phyloP scores from a whole-genome alignment of 1,284 basidiomycete genomes.

The Naganishia albida region DNA sequence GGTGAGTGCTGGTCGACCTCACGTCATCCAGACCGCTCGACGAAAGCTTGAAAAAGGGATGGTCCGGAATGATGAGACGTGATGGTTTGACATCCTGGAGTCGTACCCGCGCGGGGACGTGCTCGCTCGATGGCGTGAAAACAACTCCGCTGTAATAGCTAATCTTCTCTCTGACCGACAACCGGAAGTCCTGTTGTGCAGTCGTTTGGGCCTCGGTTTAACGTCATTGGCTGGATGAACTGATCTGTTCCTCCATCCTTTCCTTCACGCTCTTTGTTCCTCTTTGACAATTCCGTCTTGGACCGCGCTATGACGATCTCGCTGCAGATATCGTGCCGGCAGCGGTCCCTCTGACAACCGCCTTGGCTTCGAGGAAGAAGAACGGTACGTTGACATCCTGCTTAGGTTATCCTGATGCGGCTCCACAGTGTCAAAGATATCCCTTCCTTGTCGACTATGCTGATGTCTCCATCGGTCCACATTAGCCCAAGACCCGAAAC shows the following conservation, averaged over 20 bases:
- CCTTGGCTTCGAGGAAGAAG: slow-evolving; percentile 29
- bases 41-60: not conserved
- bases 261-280: not conserved
- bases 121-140: slow-evolving; percentile 22
- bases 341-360: slow-evolving; percentile 29
- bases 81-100: slow-evolving; percentile 23
- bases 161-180: slow-evolving; percentile 27
- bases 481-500: slow-evolving; percentile 12
- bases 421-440: not conserved
- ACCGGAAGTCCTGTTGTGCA: too few relatives aligned
- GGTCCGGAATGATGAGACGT: slow-evolving; percentile 26
- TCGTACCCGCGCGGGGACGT: not conserved
- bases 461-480: not conserved
- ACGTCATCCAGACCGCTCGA: not conserved
- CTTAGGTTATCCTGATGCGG: not conserved
- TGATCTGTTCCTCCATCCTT: not conserved
- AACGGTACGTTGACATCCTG: slow-evolving; percentile 17
- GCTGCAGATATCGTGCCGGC: slow-evolving; percentile 30
- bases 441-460: not conserved
- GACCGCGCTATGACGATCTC: too few relatives aligned
- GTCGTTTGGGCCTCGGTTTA: not conserved
- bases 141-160: slow-evolving; percentile 3
- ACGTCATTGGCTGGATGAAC: not conserved
- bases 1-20: slow-evolving; percentile 39
- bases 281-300: not conserved